Base-by-base conservation (phyloP, 495 filamentous ascomycete species). In the Podospora anserina region DNA sequence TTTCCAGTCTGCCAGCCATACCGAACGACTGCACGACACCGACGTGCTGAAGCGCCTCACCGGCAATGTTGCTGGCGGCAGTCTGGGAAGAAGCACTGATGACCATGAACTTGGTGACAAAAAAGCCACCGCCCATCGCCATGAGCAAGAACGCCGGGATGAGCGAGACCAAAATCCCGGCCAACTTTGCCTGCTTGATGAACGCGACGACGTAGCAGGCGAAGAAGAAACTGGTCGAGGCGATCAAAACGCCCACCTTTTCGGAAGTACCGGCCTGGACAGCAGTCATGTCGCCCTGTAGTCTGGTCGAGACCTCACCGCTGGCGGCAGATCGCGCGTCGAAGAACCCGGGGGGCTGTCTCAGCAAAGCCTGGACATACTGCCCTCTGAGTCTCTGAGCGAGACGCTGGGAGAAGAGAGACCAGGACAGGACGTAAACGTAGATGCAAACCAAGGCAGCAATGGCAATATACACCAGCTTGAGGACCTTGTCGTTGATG, bases 131-230 rank as follows among this genome's bases (percentile, higher is more conserved):
- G 56, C 86, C 82, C 54, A 88, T 80, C 0, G 84, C 82, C 87
- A 91, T 90, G 20, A 90, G 34, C 56, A 91, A 80, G 70, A 89
- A 90, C 18, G 87, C 88, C 0, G 89, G 89, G 28, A 91, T 77
- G 67, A 91, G 68, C 0, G 86, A 88, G 44, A 90, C 73, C 2
- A 88, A 75, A 68, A 87, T 86, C 5, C 73, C 84, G 4, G 84
- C 83, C 18, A 85, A 74, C 72, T 75, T 78, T 54, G 78, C 77
- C 61, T 88, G 78, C 72, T 87, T 88, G 72, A 87, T 83, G 67
- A 90, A 90, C 11, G 87, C 86, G 5, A 90, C 85, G 55, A 89
- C 79, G 68, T 89, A 91, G 3, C 87, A 83, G 1, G 85, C 85
- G 28, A 90, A 68, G 71, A 91, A 89, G 72, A 88, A 90, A 15